A percentile compares a stretch with the other conserved stretches of the same genome.
These are phyloP conservation scores for Tulasnella sp. DNA, from an alignment of 768 basidiomycete genomes.

Conservation along the genomic window DNA sequence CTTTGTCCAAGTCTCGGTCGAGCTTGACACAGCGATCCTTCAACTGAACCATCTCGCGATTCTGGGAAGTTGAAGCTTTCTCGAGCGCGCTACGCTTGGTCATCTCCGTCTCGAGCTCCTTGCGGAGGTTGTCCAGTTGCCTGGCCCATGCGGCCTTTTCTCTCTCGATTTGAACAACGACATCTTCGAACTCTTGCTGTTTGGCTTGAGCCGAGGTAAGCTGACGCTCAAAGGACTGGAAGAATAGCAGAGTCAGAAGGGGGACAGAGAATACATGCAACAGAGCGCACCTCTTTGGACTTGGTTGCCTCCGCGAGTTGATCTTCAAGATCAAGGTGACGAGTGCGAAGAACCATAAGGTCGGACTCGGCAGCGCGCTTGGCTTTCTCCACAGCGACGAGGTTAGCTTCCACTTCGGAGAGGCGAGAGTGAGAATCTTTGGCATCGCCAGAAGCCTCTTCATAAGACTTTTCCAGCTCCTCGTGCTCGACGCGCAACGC, in stretches of 20 bases:
- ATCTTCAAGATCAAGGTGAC: constrained; percentile 63
- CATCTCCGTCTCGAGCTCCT: constrained; percentile 71
- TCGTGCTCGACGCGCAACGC: constrained; percentile 56
- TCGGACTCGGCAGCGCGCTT: constrained; percentile 70
- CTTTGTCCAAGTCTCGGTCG: constrained; percentile 77
- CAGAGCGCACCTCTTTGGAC: constrained; percentile 66
- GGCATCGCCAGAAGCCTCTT: constrained; percentile 48
- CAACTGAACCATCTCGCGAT: constrained; percentile 62
- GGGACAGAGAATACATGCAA: constrained; percentile 19
- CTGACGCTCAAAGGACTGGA: constrained; percentile 72
- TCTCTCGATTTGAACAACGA: constrained; percentile 75
- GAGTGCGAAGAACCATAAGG: constrained; percentile 60
- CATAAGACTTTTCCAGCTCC: constrained; percentile 57
- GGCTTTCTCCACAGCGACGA: constrained; percentile 62
- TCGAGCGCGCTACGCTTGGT: constrained; percentile 73
- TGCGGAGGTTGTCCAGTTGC: constrained; percentile 64
- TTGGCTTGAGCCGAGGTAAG: constrained; percentile 67
- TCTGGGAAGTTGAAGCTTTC: constrained; percentile 56
- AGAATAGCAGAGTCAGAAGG: background rate
- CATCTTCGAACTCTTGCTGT: constrained; percentile 84
- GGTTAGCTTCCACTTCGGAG: constrained; percentile 46
- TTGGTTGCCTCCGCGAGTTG: constrained; percentile 58
- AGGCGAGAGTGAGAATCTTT: constrained; percentile 50
- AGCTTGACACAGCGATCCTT: constrained; percentile 67
- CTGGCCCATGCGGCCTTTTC: constrained; percentile 71